Base-by-base conservation (phyloP, 2,329 filamentous ascomycete genomes). In the Botryotinia narcissicola region DNA sequence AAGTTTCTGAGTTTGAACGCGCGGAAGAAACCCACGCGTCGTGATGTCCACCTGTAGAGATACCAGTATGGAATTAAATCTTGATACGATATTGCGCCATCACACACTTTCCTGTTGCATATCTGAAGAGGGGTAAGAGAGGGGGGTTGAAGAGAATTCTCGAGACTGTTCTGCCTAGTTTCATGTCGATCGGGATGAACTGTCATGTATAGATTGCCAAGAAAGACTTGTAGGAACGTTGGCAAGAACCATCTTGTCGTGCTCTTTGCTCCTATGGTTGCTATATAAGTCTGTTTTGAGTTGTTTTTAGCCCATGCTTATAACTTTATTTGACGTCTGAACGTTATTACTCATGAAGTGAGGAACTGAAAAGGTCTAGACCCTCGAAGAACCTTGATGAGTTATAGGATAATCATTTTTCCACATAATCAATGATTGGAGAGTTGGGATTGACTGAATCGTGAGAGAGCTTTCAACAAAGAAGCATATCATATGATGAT, bases 41-140 rank as follows among this genome's bases (percentile, higher is more conserved):
- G 0, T 37, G 9, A 20, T 12, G 32, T 60, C 32, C 7, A 60
- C 25, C n/a, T 8, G 51, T 18, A 29, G 6, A 54, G 14, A 54
- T 54, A 51, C 48, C 48, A n/a, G 48, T n/a, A 29, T 29, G 14
- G 18, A 6, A 18, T 4, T 18, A 1, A 35, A 60, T 25, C 2
- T 25, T 22, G 20, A 37, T 37, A 60, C 5, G 20, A 12, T 37
- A 35, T 25, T 60, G 10, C 20, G 9, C 57, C 9, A 37, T 25
- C 4, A 25, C 6, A 37, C 35, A 37, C 57, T 60, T 60, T 60
- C 18, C 29, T 37, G 57, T 62, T 62, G 37, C 60, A 40, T n/a
- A 62, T 42, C 60, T 18, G 60, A 42, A 62, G 60, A 40, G 37
- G 60, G 60, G 59, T 62, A 62, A 62, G n/a, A 40, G 59, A 61